Conservation (phyloP, 371 early-diverging fungal species). For the Parasitella parasitica region DNA sequence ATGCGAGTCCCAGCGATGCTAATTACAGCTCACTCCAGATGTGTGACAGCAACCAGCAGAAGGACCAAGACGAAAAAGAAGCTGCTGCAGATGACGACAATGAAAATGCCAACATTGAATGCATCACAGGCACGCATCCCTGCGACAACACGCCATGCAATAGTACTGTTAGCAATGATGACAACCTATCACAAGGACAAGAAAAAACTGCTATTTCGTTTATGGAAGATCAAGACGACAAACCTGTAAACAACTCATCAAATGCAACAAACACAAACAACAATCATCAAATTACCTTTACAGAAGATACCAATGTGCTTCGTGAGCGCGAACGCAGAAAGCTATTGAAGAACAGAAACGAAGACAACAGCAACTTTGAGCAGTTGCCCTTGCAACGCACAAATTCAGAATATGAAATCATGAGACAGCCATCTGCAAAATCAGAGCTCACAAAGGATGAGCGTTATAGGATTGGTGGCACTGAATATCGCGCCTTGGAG, state of each 20-base stretch:
- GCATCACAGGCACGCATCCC: background rate
- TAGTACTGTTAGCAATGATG: background rate
- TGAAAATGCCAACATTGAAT: background rate
- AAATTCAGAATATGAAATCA: conserved; percentile 25
- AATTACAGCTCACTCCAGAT: conserved; percentile 9
- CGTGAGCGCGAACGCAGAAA: conserved; percentile 24
- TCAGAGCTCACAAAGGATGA: conserved; percentile 32
- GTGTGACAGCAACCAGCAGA: background rate
- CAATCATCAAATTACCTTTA: conserved; percentile 27
- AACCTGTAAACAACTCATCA: background rate
- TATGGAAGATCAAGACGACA: background rate
- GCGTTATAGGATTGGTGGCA: conserved; percentile 39
- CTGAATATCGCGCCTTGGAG: conserved; percentile 41
- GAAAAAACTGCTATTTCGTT: background rate
- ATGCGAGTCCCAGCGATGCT: background rate
- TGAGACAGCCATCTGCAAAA: conserved; percentile 23
- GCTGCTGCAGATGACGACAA: background rate
- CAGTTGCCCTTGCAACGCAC: conserved; percentile 12
- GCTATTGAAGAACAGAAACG: conserved; percentile 6
- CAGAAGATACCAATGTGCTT: conserved; percentile 26
- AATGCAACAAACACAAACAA: background rate
- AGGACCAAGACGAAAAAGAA: background rate
- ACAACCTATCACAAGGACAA: background rate
- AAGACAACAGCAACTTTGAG: background rate
- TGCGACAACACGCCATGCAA: background rate